Conservation (phyloP, 2,329 filamentous ascomycete species). For the Ophiocordyceps unilateralis region DNA sequence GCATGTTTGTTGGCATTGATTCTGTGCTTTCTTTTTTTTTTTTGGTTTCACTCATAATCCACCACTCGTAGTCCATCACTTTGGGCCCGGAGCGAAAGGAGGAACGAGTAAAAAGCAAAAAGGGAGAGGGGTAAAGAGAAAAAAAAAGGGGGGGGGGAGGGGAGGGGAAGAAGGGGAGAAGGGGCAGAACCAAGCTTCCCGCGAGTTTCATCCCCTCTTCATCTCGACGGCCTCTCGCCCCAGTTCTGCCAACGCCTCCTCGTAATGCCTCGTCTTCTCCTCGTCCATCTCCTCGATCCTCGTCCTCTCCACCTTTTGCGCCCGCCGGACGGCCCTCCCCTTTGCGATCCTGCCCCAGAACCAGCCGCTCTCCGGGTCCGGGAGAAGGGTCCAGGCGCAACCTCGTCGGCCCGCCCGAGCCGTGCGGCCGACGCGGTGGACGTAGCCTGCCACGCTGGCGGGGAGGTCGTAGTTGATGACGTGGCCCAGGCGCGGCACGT, state of each 20-base stretch:
- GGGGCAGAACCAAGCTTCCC: background rate
- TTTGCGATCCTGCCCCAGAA: slow-evolving; percentile 73
- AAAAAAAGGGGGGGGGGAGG: no score
- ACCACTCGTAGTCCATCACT: background rate
- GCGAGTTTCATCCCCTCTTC: slow-evolving; percentile 10
- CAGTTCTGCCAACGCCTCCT: slow-evolving; percentile 42
- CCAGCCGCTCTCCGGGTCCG: slow-evolving; percentile 71
- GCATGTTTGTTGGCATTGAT: background rate
- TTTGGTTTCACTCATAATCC: background rate
- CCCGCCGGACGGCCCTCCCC: slow-evolving; percentile 29
- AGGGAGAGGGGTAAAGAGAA: background rate
- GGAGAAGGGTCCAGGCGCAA: slow-evolving; percentile 73
- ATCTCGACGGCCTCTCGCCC: slow-evolving; percentile 36
- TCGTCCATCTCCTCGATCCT: slow-evolving; percentile 29
- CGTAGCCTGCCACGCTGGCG: slow-evolving; percentile 61
- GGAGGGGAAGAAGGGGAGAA: background rate
- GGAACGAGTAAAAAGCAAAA: background rate
- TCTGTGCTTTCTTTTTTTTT: background rate
- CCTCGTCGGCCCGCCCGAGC: slow-evolving; percentile 64
- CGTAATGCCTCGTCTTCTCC: slow-evolving; percentile 28
- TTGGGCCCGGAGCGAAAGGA: background rate
- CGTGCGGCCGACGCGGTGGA: slow-evolving; percentile 84
- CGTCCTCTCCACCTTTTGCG: slow-evolving; percentile 28
- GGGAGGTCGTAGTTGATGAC: slow-evolving; percentile 93
- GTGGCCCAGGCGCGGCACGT: slow-evolving; percentile 61